Base-by-base conservation (phyloP, 164 flowering plant genomes). In the Macadamia integrifolia region DNA sequence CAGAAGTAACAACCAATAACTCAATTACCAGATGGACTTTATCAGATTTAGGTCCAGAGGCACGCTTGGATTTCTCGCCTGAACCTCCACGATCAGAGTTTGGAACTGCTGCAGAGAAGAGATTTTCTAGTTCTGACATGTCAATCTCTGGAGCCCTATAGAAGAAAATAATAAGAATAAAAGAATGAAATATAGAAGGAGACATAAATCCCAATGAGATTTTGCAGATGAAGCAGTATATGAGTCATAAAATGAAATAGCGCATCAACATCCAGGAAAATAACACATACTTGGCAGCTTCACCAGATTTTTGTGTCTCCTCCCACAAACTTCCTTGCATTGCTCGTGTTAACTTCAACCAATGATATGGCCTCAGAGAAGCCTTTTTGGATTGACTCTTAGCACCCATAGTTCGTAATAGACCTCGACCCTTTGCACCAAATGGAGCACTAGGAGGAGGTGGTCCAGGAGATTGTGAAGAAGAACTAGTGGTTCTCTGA, bases 311-410 rank as follows among this genome's bases (percentile, higher is more conserved):
- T 71, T 88, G 93, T 71, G 92, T 68, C 74, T 91, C 97, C 46
- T 88, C 98, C 98, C 98, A 94, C 64, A 94, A 77, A 74, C 95
- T 94, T 74, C 97, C 98, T 68, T 85, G 86, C 70, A 85, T 87
- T 64, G 96, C 97, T 78, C 88, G 86, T 35, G 91, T 79, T 69
- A 94, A 69, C 77, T 94, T 94, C 65, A 90, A 79, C 98, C 98
- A 94, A 68, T 94, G 96, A 73, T 84, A 77, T 57, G 98, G 96
- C 81, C 90, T 94, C 72, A 94, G 67, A 46, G 70, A 67, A 55
- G 74, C 17, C 64, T 67, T 87, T 83, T 71, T 86, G 77, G 65
- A 71, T 74, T 66, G 71, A 74, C 63, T 84, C 66, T 66, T 84
- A 60, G 86, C 72, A 72, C 80, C 80, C 42, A 76, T 42, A 59